Percentiles rank a stretch among this genome's conserved stretches.
These are phyloP conservation scores for Abrus pulchellus DNA, from an alignment of 306 rosid species.

Conservation along the genomic window DNA sequence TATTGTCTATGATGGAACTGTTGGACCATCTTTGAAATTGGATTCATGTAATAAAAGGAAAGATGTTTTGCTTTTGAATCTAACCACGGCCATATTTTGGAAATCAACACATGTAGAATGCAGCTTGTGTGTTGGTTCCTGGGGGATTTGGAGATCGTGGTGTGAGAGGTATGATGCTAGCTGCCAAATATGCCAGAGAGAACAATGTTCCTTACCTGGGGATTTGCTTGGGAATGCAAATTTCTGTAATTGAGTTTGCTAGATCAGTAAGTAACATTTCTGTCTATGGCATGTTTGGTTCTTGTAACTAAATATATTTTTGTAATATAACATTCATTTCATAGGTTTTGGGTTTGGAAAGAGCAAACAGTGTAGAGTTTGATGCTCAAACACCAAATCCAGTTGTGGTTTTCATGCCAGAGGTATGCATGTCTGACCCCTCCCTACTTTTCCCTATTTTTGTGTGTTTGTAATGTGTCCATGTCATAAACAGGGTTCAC, in stretches of 20 bases:
- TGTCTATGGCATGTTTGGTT: conserved; percentile 40
- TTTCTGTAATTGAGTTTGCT: conserved; percentile 93
- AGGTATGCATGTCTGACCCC: conserved; percentile 59
- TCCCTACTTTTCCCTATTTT: conserved; percentile 5
- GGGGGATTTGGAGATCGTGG: conserved; percentile 99
- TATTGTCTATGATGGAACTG: conserved; percentile 21
- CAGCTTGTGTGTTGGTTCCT: conserved; percentile 95
- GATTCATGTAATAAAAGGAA: conserved; percentile 36
- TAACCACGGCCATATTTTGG: conserved; percentile 32
- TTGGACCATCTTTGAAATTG: conserved; percentile 39
- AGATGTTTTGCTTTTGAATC: conserved; percentile 41
- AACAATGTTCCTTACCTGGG: conserved; percentile 96
- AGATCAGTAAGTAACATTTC: conserved; percentile 75
- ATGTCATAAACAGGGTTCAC: conserved; percentile 72
- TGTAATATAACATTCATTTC: conserved; percentile 47
- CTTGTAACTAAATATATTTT: conserved; percentile 25
- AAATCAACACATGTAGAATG: conserved; percentile 67
- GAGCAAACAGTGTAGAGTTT: conserved; percentile 89
- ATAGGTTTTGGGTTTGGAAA: conserved; percentile 89
- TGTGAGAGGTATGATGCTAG: conserved; percentile 92
- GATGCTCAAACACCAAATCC: conserved; percentile 80
- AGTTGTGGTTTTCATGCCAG: conserved; percentile 99
- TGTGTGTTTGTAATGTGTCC: conserved; percentile 17
- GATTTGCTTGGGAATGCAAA: conserved; percentile 99
- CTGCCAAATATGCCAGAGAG: conserved; percentile 98